These are phyloP conservation scores for Fraxinus paxiana DNA, from an alignment of 305 asterid genomes.

Conservation along the genomic window DNA sequence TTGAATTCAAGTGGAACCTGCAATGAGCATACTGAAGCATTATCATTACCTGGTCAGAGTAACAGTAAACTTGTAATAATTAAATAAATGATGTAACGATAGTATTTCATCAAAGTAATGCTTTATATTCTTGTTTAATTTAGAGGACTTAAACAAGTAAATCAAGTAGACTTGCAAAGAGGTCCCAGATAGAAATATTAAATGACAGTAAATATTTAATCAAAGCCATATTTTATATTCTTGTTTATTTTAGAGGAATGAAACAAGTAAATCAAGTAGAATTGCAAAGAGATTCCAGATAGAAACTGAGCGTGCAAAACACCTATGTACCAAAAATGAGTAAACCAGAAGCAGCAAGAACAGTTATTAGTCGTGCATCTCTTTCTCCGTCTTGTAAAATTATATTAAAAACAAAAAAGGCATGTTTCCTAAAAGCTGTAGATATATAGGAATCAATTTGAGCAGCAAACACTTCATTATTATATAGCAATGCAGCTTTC, in stretches of 20 bases:
- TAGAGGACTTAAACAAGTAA: neutral
- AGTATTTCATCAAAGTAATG: neutral
- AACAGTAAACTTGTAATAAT: constrained; percentile 13
- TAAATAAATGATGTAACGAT: constrained; percentile 7
- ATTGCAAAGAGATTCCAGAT: constrained; percentile 20
- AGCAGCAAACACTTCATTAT: neutral
- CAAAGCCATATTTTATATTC: neutral
- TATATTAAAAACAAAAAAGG: neutral
- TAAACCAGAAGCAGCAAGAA: constrained; percentile 4
- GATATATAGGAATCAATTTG: neutral
- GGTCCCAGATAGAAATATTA: constrained; percentile 8
- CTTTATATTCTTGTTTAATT: constrained; percentile 15
- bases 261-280: constrained; percentile 2
- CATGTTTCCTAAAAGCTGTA: neutral
- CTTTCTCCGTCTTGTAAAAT: neutral
- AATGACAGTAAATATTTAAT: neutral
- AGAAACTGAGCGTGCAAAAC: constrained; percentile 16
- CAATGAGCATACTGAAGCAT: constrained; percentile 27
- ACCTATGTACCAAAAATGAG: constrained; percentile 5
- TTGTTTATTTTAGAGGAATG: constrained; percentile 16
- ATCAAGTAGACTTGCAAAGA: constrained; percentile 18
- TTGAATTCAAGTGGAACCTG: constrained; percentile 94
- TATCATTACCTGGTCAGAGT: constrained; percentile 9
- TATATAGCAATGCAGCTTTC: neutral
- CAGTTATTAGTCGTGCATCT: neutral